Percentiles rank a stretch among this genome's conserved stretches.
Conservation (phyloP, 768 basidiomycete species). For the Tulasnella sp. region DNA sequence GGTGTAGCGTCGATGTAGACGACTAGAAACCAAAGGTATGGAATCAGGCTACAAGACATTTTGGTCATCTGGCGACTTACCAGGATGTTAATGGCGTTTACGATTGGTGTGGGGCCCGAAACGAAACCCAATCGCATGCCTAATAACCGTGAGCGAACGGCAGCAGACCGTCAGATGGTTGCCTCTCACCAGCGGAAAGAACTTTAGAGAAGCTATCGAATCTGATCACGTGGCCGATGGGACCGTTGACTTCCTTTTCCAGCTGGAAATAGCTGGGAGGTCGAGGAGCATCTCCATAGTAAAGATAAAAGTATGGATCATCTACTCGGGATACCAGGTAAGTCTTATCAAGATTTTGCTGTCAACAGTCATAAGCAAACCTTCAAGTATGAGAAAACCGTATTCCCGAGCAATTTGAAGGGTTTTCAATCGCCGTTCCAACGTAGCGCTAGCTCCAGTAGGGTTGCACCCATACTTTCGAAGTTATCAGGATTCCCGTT, state of each 20-base stretch:
- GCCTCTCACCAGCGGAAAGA: constrained; percentile 39
- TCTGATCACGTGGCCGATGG: constrained; percentile 60
- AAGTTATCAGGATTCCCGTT: too few relatives aligned
- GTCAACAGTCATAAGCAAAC: constrained; percentile 27
- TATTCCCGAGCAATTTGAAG: constrained; percentile 59
- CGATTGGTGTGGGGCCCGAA: constrained; percentile 48
- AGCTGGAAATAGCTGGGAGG: constrained; percentile 74
- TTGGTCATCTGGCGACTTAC: background rate
- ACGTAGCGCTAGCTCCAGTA: constrained; percentile 42
- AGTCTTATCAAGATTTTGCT: background rate
- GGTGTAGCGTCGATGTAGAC: constrained; percentile 52
- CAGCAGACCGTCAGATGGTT: background rate
- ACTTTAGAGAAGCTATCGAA: constrained; percentile 89
- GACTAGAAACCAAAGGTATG: constrained; percentile 25
- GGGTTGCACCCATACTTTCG: constrained; percentile 14
- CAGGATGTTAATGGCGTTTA: background rate
- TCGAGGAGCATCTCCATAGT: constrained; percentile 53
- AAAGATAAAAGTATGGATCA: constrained; percentile 58
- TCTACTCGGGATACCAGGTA: constrained; percentile 31
- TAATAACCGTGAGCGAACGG: too few relatives aligned
- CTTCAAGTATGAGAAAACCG: constrained; percentile 77
- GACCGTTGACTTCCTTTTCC: constrained; percentile 39
- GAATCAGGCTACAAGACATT: background rate
- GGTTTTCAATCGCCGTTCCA: constrained; percentile 58
- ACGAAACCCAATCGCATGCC: constrained; percentile 71